Base-by-base conservation (phyloP, 208 protist species). In the Lotmaria passim region DNA sequence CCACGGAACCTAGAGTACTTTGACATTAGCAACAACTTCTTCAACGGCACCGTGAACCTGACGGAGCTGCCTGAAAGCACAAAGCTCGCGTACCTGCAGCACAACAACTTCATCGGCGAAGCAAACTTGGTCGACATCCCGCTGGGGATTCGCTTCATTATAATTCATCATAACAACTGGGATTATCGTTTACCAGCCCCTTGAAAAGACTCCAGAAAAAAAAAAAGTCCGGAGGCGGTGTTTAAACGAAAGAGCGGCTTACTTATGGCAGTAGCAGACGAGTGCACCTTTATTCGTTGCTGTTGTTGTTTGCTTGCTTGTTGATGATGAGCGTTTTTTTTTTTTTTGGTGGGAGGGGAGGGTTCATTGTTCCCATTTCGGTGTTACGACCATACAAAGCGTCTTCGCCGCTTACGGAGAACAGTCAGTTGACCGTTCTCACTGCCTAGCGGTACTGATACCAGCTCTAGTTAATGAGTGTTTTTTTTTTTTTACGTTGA, bases 151-250 rank as follows among this genome's bases (percentile, higher is more conserved):
- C 73, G 82, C 11, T 63, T 58, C 52, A 78, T 87, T 34, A 70
- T 82, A 47, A 70, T 87, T 14, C 65, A 87, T 59, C 57, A 83
- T 48, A 87, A 87, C 67, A 78, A 83, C 59, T 87, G 82, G 82
- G 77, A 82, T 24, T 83, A 58, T n/a, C 53, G 60, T 23, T 17
- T 83, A 39, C 82, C 82, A 23, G 68, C 64, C 2, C 31, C 15
- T n/a, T n/a, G n/a, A n/a, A n/a, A n/a, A n/a, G n/a, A n/a, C n/a
- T n/a, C n/a, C 2, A 30, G n/a, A 17, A 7, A 17, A 47, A 47
- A 44, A 44, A 44, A 24, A 44, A 44, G 6, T 5, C 23, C n/a
- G 19, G 30, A 19, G 24, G 39, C 2, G 53, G 31, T 53, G 7
- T 41, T n/a, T n/a, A n/a, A n/a, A n/a, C n/a, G n/a, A n/a, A n/a